Conservation (phyloP, 306 rosid genomes). For the Lupinus albus region DNA sequence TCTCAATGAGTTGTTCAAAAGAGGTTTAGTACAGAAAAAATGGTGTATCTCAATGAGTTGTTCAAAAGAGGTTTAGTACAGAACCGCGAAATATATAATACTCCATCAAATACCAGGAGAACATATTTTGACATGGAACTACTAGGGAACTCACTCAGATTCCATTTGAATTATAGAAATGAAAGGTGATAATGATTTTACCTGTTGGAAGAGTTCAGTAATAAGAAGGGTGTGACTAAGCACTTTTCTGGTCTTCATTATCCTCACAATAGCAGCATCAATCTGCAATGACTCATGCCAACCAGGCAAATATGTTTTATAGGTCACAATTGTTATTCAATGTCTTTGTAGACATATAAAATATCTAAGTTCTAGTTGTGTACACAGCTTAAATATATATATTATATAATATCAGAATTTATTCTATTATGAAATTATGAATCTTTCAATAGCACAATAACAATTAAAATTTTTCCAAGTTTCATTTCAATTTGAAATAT, state of each 20-base stretch:
- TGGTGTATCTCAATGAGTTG: too few species aligned
- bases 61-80: too few species aligned
- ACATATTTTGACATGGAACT: slow-evolving; percentile 27
- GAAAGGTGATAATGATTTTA: slow-evolving; percentile 36
- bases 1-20: too few species aligned
- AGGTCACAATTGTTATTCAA: slow-evolving; percentile 8
- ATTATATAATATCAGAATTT: neutral
- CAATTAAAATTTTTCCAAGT: neutral
- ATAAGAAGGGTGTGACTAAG: slow-evolving; percentile 98
- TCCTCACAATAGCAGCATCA: slow-evolving; percentile 99
- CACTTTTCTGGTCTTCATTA: slow-evolving; percentile 97
- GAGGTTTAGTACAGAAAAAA: too few species aligned
- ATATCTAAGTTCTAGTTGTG: slow-evolving; percentile 3
- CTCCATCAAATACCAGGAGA: neutral
- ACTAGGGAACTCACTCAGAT: neutral
- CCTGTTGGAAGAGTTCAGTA: slow-evolving; percentile 99
- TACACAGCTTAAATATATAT: neutral
- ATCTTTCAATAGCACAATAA: slow-evolving; percentile 6
- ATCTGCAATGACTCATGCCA: slow-evolving; percentile 57
- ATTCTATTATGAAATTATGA: slow-evolving; percentile 16
- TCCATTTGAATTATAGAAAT: slow-evolving; percentile 29
- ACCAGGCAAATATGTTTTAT: neutral
- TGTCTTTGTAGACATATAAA: neutral
- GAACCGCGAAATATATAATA: too few species aligned
- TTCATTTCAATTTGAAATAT: neutral